Percentiles rank a stretch among this genome's conserved stretches.
phyloP scores from a whole-genome alignment of 306 rosid genomes.

The Trifolium pratense region DNA sequence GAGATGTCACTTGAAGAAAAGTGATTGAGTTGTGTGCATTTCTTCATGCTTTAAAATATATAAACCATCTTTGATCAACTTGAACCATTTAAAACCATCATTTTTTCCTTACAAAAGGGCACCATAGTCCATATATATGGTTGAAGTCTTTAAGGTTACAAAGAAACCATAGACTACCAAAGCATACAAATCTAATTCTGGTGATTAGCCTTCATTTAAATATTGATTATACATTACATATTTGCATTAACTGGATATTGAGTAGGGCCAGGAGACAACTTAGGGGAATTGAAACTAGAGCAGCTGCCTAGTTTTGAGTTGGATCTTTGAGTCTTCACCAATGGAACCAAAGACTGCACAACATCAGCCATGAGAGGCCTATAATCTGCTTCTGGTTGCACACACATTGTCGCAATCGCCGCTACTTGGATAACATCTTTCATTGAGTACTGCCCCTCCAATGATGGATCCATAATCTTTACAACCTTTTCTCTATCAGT shows the following conservation, averaged over 20 bases:
- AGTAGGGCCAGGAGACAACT: slow-evolving; percentile 55
- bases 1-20: too few relatives aligned
- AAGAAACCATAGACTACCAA: slow-evolving; percentile 20
- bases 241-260: slow-evolving; percentile 48
- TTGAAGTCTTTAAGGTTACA: slow-evolving; percentile 14
- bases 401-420: slow-evolving; percentile 95
- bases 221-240: slow-evolving; percentile 42
- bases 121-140: neutral
- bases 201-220: slow-evolving; percentile 21
- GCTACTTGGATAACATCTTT: slow-evolving; percentile 96
- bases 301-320: slow-evolving; percentile 62
- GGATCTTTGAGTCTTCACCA: slow-evolving; percentile 67
- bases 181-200: slow-evolving; percentile 42
- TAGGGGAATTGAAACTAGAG: slow-evolving; percentile 61
- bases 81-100: neutral
- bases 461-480: slow-evolving; percentile 84
- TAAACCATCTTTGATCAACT: too few relatives aligned
- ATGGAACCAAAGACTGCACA: slow-evolving; percentile 88
- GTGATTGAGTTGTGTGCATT: too few relatives aligned
- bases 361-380: slow-evolving; percentile 98
- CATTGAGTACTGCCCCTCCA: slow-evolving; percentile 90
- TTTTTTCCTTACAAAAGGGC: slow-evolving; percentile 1
- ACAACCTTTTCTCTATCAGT: slow-evolving; percentile 86
- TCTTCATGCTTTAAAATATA: too few relatives aligned
- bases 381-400: slow-evolving; percentile 93